Conservation (phyloP, 257 asterid species). For the Solanum medicagineum region DNA sequence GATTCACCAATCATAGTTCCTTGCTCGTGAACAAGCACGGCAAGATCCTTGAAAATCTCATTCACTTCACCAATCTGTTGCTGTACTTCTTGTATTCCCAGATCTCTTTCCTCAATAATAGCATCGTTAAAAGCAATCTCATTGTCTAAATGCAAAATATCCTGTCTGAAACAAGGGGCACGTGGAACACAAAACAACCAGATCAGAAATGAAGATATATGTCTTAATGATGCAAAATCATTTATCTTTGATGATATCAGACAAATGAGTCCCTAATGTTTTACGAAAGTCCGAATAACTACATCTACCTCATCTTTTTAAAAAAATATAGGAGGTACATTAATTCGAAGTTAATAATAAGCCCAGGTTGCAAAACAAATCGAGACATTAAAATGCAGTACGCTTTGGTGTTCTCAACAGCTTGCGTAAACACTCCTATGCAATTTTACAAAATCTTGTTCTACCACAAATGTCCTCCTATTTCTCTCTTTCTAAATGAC, state of each 20-base stretch:
- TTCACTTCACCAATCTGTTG: constrained; percentile 95
- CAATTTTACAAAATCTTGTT: background rate
- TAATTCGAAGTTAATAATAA: background rate
- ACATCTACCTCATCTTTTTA: background rate
- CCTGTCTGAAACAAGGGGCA: constrained; percentile 53
- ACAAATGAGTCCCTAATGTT: background rate
- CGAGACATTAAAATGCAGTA: background rate
- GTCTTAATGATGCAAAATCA: background rate
- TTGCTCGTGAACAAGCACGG: constrained; percentile 83
- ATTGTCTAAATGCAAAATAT: constrained; percentile 68
- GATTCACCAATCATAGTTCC: constrained; percentile 77
- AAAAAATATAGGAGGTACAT: background rate
- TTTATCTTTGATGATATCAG: background rate
- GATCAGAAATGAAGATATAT: background rate
- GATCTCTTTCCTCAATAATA: constrained; percentile 90
- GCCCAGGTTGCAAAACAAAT: background rate
- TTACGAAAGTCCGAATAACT: background rate
- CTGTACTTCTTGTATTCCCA: constrained; percentile 85
- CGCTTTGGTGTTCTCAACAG: background rate
- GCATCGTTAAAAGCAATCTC: constrained; percentile 90
- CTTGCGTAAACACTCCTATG: background rate
- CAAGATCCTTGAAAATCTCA: constrained; percentile 91
- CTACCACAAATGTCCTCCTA: background rate
- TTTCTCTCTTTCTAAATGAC: background rate
- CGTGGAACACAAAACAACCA: background rate